Percentiles rank a stretch among this genome's conserved stretches.
Evolutionary conservation across 2,329 filamentous ascomycete genomes (phyloP).

Genomic region (Beauveria medogensis): DNA sequence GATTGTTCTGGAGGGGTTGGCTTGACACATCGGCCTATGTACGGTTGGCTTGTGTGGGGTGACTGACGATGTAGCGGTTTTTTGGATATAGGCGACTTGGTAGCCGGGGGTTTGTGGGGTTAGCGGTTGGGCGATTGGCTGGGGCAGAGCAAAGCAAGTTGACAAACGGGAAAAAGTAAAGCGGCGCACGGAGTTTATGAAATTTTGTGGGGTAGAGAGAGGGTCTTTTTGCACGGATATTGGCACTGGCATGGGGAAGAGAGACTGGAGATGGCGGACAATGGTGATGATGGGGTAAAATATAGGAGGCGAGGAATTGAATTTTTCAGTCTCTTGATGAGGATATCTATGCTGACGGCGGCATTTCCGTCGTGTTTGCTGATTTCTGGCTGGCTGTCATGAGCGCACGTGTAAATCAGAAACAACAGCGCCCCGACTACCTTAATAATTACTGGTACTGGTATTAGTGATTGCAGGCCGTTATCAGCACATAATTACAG

Average conservation of each 20-base stretch:
- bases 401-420: too few species aligned
- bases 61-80: background rate
- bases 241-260: background rate
- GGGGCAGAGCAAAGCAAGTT: background rate
- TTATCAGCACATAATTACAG: background rate
- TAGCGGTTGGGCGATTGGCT: background rate
- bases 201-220: background rate
- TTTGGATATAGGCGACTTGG: constrained; percentile 10
- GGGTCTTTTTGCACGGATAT: background rate
- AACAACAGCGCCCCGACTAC: too few species aligned
- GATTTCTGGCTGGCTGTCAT: background rate
- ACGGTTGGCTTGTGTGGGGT: background rate
- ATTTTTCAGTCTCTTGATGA: too few species aligned
- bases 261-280: background rate
- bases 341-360: background rate
- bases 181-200: background rate
- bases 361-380: background rate
- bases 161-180: background rate
- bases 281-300: background rate
- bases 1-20: background rate
- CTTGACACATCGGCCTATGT: background rate
- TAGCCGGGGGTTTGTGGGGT: constrained; percentile 2
- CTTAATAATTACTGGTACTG: too few species aligned
- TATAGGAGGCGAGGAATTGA: too few species aligned
- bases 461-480: too few species aligned